These are phyloP conservation scores for Leishmania martiniquensis DNA, from an alignment of 208 protist genomes.

Conservation along the genomic window DNA sequence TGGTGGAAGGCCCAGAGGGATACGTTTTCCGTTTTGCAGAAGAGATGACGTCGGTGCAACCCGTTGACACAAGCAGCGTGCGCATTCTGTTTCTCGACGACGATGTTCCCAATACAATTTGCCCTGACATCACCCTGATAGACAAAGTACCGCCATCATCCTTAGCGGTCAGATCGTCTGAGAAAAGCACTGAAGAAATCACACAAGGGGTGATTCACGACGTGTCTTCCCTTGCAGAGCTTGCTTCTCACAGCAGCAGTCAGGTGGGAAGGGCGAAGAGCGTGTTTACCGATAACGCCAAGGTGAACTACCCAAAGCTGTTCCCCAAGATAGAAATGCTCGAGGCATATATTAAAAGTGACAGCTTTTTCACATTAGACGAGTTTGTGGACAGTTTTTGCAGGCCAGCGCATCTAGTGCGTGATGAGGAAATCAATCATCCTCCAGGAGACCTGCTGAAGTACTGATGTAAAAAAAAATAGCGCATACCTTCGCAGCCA, in stretches of 20 bases:
- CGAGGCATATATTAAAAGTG: slow-evolving; percentile 48
- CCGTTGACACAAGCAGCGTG: slow-evolving; percentile 31
- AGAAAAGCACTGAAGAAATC: slow-evolving; percentile 62
- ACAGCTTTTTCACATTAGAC: slow-evolving; percentile 59
- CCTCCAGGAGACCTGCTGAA: slow-evolving; percentile 78
- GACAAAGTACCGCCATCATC: slow-evolving; percentile 60
- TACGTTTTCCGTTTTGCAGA: slow-evolving; percentile 56
- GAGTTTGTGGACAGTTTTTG: slow-evolving; percentile 75
- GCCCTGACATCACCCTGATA: slow-evolving; percentile 35
- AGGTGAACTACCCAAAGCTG: slow-evolving; percentile 65
- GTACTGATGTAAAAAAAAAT: slow-evolving; percentile 51
- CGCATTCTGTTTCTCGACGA: slow-evolving; percentile 72
- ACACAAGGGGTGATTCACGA: slow-evolving; percentile 46
- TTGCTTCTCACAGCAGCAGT: slow-evolving; percentile 28
- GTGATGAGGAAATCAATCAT: slow-evolving; percentile 74
- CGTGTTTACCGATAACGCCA: slow-evolving; percentile 68
- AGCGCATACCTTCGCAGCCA: background rate
- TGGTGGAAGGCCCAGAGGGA: slow-evolving; percentile 63
- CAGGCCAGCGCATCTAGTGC: slow-evolving; percentile 50
- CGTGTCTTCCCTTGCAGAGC: slow-evolving; percentile 54
- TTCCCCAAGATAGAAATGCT: slow-evolving; percentile 63
- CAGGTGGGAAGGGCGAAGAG: slow-evolving; percentile 24
- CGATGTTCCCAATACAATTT: slow-evolving; percentile 37
- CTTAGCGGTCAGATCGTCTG: slow-evolving; percentile 22
- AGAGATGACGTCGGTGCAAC: slow-evolving; percentile 34